A percentile compares a stretch with the other conserved stretches of the same genome.
These are phyloP conservation scores for Epichloe sibirici DNA, from an alignment of 2,329 filamentous ascomycete species.

Conservation along the genomic window DNA sequence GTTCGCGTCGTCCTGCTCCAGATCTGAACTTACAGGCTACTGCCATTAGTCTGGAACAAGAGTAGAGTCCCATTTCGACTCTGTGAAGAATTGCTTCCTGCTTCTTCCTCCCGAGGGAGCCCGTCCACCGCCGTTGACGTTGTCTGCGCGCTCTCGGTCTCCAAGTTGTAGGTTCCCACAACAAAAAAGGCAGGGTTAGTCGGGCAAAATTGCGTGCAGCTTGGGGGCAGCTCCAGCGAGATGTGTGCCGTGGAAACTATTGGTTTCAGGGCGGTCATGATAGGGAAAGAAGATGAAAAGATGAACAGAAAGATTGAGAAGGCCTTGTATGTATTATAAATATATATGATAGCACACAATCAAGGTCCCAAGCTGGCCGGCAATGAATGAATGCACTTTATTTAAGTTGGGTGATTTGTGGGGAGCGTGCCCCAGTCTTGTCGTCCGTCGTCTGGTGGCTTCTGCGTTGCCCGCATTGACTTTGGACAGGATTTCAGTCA, in stretches of 20 bases:
- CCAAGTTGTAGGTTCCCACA: constrained; percentile 74
- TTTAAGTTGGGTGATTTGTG: too few species aligned
- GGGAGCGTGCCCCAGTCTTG: too few species aligned
- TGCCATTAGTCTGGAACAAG: constrained; percentile 44
- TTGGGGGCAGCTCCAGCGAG: constrained; percentile 55
- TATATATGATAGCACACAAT: too few species aligned
- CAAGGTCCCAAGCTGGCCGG: too few species aligned
- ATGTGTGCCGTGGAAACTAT: constrained; percentile 35
- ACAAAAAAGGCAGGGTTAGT: constrained; percentile 52
- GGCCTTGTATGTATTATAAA: not conserved
- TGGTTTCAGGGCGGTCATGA: constrained; percentile 13
- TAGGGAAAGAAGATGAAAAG: not conserved
- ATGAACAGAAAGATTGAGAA: not conserved
- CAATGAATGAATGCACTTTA: too few species aligned
- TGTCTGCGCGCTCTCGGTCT: constrained; percentile 29
- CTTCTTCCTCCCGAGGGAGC: constrained; percentile 9
- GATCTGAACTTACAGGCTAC: constrained; percentile 40
- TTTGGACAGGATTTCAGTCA: too few species aligned
- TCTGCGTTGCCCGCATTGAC: too few species aligned
- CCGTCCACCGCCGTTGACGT: constrained; percentile 8
- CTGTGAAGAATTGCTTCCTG: constrained; percentile 32
- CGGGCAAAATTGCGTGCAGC: constrained; percentile 66
- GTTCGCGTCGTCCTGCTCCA: not conserved
- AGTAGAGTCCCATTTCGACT: constrained; percentile 62
- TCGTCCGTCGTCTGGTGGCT: too few species aligned